A percentile compares a stretch with the other conserved stretches of the same genome.
phyloP scores from a whole-genome alignment of 257 asterid genomes.

The Thymus quinquecostatus region DNA sequence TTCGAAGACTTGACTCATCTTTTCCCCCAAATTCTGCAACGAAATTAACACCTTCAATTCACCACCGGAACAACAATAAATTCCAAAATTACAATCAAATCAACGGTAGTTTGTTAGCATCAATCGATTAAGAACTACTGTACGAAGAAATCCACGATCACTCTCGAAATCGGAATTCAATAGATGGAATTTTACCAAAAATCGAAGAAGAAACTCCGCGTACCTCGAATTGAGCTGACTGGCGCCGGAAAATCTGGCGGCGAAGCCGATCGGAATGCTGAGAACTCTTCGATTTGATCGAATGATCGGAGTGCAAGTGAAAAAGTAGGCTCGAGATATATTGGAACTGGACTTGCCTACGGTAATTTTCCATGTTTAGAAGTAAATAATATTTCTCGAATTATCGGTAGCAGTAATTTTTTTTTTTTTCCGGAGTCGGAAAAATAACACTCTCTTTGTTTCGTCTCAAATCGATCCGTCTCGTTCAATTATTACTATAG shows the following conservation, averaged over 20 bases:
- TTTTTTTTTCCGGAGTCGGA: too few relatives aligned
- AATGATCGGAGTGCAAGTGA: not conserved
- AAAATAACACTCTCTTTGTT: too few relatives aligned
- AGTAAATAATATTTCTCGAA: too few relatives aligned
- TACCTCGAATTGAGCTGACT: constrained; percentile 25
- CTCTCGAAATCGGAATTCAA: not conserved
- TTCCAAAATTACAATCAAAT: not conserved
- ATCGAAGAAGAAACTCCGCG: not conserved
- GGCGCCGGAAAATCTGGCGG: constrained; percentile 19
- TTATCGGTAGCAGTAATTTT: too few relatives aligned
- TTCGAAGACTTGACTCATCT: constrained; percentile 82
- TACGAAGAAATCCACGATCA: not conserved
- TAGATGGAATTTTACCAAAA: not conserved
- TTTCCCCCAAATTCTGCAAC: constrained; percentile 22
- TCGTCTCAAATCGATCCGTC: too few relatives aligned
- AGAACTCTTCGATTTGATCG: constrained; percentile 6
- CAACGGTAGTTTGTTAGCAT: not conserved
- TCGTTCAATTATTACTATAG: too few relatives aligned
- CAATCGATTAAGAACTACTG: not conserved
- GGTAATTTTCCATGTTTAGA: too few relatives aligned
- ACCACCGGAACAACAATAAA: constrained; percentile 25
- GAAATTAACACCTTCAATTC: constrained; percentile 26
- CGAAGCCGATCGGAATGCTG: constrained; percentile 17
- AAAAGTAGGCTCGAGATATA: not conserved
- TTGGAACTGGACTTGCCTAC: not conserved